Base-by-base conservation (phyloP, 2,329 filamentous ascomycete species). In the Penicillium occitanis region DNA sequence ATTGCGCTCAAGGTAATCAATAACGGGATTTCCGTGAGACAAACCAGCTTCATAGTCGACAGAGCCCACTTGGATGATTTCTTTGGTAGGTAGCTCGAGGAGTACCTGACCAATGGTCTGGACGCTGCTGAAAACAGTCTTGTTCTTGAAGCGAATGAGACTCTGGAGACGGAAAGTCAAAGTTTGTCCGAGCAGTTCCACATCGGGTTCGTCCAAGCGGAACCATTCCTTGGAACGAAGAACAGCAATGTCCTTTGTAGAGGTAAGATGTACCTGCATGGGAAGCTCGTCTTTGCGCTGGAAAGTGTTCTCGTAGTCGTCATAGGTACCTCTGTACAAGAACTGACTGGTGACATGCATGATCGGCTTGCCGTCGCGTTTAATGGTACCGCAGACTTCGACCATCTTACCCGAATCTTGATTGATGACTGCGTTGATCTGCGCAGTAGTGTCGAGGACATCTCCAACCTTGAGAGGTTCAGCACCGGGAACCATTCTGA, bases 341-440 rank as follows among this genome's bases (percentile, higher is more conserved):
- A 99, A 99, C 79, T 99, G 95, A 69, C 93, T 97, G 13, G 93
- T 98, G 33, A 99, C 95, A 77, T 99, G 93, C 95, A 99, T 99
- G 69, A 99, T 92, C 5, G 93, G 85, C 77, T 91, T 80, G 30
- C 90, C 90, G 63, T 93, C 88, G 51, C 95, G 90, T 63, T 87
- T 90, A 73, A 99, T 97, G 5, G 95, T 99, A 69, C 95, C 95
- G 74, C 93, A 97, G n/a, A 99, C 94, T 80, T 99, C 96, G 19
- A 99, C 96, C 93, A 99, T 97, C 85, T 99, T 99, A 58, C 95
- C 95, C 67, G 95, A 93, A 14, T 97, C 93, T 79, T 99, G 93
- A 82, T 98, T 99, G 83, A 99, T 90, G 73, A 99, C 93, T 17
- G 95, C 93, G 73, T 99, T 98, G 82, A 99, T 91, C 78, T 96